Conservation (phyloP, 371 early-diverging fungal species). For the Parasitella parasitica region DNA sequence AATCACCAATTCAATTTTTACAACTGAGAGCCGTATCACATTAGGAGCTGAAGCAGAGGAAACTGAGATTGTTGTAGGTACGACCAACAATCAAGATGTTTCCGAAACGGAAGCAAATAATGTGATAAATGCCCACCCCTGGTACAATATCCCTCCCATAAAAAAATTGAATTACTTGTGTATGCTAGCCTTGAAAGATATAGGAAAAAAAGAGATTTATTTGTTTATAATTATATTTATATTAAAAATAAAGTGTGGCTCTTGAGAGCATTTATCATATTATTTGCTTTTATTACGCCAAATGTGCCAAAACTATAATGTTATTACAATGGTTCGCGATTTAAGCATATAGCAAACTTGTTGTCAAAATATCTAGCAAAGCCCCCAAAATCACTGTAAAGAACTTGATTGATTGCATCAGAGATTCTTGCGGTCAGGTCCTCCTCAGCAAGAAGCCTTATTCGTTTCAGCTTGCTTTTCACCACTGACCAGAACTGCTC, state of each 20-base stretch:
- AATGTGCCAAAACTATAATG: no score
- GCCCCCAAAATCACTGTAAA: no score
- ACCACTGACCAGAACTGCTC: no score
- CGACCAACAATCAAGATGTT: conserved; percentile 3
- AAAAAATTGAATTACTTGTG: neutral
- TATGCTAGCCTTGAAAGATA: conserved; percentile 1
- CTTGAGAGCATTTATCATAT: neutral
- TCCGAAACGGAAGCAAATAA: neutral
- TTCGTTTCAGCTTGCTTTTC: no score
- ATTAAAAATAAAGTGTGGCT: neutral
- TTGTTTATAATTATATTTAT: conserved; percentile 1
- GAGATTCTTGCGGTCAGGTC: no score
- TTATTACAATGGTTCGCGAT: no score
- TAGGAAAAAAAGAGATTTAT: conserved; percentile 4
- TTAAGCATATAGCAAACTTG: no score
- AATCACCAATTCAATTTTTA: conserved; percentile 5
- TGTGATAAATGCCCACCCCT: conserved; percentile 9
- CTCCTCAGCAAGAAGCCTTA: no score
- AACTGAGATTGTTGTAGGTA: no score
- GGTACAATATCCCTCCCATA: neutral
- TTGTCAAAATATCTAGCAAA: no score
- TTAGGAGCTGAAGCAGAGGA: neutral
- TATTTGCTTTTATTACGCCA: no score
- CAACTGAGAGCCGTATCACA: neutral
- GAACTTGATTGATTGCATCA: no score